phyloP scores from a whole-genome alignment of 2,329 filamentous ascomycete genomes.

The Incumbomyces delicatus region DNA sequence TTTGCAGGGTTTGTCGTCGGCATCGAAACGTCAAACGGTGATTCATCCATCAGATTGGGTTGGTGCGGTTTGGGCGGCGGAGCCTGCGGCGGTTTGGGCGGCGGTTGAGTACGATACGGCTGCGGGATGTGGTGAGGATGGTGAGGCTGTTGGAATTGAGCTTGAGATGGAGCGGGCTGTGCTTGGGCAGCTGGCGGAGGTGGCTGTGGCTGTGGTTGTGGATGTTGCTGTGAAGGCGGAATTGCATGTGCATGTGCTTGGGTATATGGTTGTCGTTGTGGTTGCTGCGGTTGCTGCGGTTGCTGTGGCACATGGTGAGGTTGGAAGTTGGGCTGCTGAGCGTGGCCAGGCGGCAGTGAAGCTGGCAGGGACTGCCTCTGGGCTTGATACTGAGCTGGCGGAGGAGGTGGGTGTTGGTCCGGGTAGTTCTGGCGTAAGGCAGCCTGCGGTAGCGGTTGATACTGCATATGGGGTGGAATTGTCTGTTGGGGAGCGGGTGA shows the following conservation, averaged over 20 bases:
- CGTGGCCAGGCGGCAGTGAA: constrained; percentile 13
- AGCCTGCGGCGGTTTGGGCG: constrained; percentile 20
- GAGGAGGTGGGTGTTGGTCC: constrained; percentile 11
- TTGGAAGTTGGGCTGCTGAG: constrained; percentile 8
- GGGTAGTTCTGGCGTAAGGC: constrained; percentile 15
- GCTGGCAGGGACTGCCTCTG: constrained; percentile 6
- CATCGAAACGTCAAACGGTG: constrained; percentile 51
- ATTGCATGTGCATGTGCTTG: no score
- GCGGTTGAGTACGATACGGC: constrained; percentile 18
- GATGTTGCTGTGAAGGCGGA: constrained; percentile 17
- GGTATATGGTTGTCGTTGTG: constrained; percentile 18
- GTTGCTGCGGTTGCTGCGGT: constrained; percentile 12
- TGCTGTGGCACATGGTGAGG: constrained; percentile 12
- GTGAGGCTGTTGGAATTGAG: neutral
- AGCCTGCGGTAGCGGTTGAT: constrained; percentile 15
- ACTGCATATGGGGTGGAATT: constrained; percentile 7
- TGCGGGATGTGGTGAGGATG: constrained; percentile 14
- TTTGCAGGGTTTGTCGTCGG: constrained; percentile 34
- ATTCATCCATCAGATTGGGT: constrained; percentile 41
- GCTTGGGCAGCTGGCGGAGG: neutral
- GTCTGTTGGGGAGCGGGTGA: neutral
- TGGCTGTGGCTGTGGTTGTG: constrained; percentile 16
- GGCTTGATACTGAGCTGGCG: constrained; percentile 11
- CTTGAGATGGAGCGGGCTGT: neutral
- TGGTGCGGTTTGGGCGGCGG: constrained; percentile 23